Evolutionary conservation across 2,329 filamentous ascomycete genomes (phyloP), one percentile per base, ranked within the genome.

Genomic region (Sclerotinia minor): DNA sequence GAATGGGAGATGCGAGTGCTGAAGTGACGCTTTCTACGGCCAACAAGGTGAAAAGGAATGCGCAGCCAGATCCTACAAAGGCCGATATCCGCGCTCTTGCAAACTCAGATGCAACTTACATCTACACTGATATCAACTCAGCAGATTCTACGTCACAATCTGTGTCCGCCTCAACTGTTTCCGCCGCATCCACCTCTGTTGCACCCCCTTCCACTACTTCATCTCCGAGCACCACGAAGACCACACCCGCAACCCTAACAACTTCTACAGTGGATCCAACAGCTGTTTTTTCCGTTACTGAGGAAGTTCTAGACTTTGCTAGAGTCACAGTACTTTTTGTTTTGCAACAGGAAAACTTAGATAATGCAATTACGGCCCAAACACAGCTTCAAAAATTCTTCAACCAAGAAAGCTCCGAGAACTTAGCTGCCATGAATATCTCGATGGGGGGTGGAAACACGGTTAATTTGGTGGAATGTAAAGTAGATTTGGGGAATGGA

Each of bases 231-330:
- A 67, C 71, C 3, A 52, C 67, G 6, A 15, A 68, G 26, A 32
- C 71, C 9, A 65, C 68, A 24, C 63, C 70, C 6, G 63, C 72
- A 1, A 63, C 64, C 26, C 53, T 69, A 2, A 67, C 70, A 4
- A 64, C 67, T 2, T 29, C 72, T 11, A 49, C 71, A 0, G 53
- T 69, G 6, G 64, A 61, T 38, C 67, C 71, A 17, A 65, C 70
- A 19, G 75, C 73, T 11, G 64, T 72, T 1, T 88, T 88, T 61
- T 75, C 75, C 0, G 79, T 86, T 17, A 85, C 84, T 0, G 81
- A 88, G 67, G 80, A 85, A 61, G 81, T 83, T 0, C 78, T 89
- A 1, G 88, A 90, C 73, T 91, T 91, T 78, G 84, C 86, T 0
- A 82, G 88, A 4, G 82, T 89, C 2, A 83, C 83, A 0, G 84